Evolutionary conservation across 2,329 filamentous ascomycete species (phyloP).

Genomic region (Colletotrichum australisinense): DNA sequence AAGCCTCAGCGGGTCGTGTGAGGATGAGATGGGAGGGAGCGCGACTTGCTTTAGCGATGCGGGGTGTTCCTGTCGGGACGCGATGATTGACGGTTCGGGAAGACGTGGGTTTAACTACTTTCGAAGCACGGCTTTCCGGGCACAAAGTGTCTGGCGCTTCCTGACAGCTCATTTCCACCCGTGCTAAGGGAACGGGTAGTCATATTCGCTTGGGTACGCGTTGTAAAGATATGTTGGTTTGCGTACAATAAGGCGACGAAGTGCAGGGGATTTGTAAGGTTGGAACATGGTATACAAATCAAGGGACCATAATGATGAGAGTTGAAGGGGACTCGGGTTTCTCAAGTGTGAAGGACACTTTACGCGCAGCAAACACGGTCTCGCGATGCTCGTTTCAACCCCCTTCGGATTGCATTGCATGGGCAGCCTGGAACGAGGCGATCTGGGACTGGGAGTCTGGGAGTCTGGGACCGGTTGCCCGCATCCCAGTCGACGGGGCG

Average conservation of each 20-base stretch:
- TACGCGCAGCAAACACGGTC: slow-evolving; percentile 28
- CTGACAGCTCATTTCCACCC: slow-evolving; percentile 26
- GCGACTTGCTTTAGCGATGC: slow-evolving; percentile 34
- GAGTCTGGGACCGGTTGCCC: background rate
- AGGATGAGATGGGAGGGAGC: slow-evolving; percentile 8
- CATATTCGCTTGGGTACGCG: slow-evolving; percentile 2
- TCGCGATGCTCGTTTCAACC: slow-evolving; percentile 31
- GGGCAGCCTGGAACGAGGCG: slow-evolving; percentile 2
- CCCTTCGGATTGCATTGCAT: slow-evolving; percentile 16
- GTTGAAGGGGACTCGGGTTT: background rate
- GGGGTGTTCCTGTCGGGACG: slow-evolving; percentile 19
- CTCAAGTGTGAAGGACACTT: slow-evolving; percentile 16
- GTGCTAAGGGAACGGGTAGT: slow-evolving; percentile 6
- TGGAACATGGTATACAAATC: background rate
- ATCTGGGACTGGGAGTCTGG: background rate
- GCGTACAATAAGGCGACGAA: background rate
- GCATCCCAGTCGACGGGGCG: slow-evolving; percentile 12
- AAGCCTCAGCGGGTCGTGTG: slow-evolving; percentile 31
- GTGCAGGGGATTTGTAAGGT: background rate
- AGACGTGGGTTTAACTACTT: background rate
- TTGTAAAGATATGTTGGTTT: background rate
- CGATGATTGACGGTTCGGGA: slow-evolving; percentile 21
- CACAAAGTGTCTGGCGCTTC: background rate
- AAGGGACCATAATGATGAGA: background rate
- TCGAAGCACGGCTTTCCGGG: slow-evolving; percentile 6